Evolutionary conservation across 306 rosid species (phyloP).

Genomic region (Benincasa hispida): DNA sequence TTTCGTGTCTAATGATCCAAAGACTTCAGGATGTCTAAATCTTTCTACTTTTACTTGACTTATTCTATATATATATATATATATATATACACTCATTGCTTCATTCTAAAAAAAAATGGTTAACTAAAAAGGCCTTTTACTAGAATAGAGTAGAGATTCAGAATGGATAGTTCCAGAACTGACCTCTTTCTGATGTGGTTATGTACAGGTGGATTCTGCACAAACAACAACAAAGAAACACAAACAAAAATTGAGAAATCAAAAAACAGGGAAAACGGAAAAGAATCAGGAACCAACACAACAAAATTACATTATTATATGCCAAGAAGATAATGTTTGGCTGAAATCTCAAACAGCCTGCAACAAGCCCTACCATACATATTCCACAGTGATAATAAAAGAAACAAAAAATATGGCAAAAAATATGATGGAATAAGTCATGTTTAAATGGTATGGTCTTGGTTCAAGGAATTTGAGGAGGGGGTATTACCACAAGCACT

Average conservation of each 20-base stretch:
- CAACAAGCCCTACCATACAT: background rate
- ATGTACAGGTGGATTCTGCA: conserved; percentile 1
- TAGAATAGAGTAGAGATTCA: background rate
- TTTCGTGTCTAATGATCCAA: background rate
- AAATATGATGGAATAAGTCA: background rate
- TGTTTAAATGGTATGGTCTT: background rate
- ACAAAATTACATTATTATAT: background rate
- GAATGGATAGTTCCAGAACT: background rate
- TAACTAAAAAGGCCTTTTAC: background rate
- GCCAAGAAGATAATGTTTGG: conserved; percentile 2
- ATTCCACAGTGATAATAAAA: background rate
- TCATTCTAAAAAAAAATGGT: background rate
- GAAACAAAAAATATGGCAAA: conserved; percentile 3
- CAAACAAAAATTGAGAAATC: background rate
- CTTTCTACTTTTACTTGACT: background rate
- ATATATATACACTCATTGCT: background rate
- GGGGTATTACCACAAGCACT: conserved; percentile 2
- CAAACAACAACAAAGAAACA: background rate
- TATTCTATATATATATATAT: background rate
- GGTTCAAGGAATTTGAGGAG: conserved; percentile 4
- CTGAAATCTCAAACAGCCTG: background rate
- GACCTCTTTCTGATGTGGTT: background rate
- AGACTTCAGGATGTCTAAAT: background rate
- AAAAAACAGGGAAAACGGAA: background rate
- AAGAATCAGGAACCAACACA: background rate